Evolutionary conservation across 192 early-diverging fungal species (phyloP), one percentile per base, ranked within the genome.

Genomic region (Chytriomyces sp.): DNA sequence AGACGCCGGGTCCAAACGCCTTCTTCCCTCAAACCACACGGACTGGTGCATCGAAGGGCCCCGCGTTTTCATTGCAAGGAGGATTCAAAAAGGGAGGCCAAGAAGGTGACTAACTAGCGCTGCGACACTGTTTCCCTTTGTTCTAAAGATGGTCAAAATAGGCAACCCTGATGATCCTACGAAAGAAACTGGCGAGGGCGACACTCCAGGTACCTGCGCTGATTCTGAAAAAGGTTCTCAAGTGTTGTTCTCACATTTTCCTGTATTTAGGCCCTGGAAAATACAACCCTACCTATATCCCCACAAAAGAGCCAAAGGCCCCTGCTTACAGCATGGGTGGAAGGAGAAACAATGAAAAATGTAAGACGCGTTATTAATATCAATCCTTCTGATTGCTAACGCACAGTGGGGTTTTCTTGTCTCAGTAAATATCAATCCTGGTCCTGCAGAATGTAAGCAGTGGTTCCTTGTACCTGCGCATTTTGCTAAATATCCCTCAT

Each of bases 241-340:
- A 23, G 20, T 20, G 20, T 59, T 59, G 20, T 59, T 16, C 20
- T 59, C 13, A 50, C 13, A 60, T 20, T 1, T 7, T 43, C n/a
- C 16, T 45, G 35, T 75, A 20, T 13, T n/a, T 47, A 87, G 87
- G 87, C 45, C 87, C 87, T 8, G 87, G 87, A 10, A 88, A 88
- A 74, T 88, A 88, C 71, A 86, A 88, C 71, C 87, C 87, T 4
- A 75, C 81, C 24, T 82, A 81, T 76, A 79, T 85, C 24, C 82
- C 87, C 5, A 66, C 83, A 3, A 83, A 86, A 63, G 87, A 88
- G 62, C 82, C 87, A 23, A 78, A 77, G 49, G 87, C 87, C 45
- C 87, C 87, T 23, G 87, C 87, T n/a, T 88, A 88, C 80, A 86
- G 85, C 76, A 88, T 88, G 57, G 83, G 83, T n/a, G 81, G 83